These are phyloP conservation scores for Lepraria neglecta DNA, from an alignment of 495 filamentous ascomycete genomes.

Conservation along the genomic window DNA sequence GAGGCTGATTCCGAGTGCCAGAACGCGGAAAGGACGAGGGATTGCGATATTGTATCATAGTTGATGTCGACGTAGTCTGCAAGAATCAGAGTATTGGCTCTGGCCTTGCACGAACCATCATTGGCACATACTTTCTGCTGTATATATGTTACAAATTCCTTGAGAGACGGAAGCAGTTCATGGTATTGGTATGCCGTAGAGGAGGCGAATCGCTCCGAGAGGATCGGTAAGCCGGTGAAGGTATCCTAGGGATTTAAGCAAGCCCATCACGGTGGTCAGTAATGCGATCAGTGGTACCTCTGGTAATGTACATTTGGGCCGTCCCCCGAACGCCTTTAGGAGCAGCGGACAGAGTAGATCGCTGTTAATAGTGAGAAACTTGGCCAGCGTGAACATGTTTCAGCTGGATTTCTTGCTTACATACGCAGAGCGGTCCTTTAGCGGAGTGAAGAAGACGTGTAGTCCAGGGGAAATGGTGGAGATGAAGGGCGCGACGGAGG, in stretches of 20 bases:
- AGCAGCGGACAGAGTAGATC: slow-evolving; percentile 56
- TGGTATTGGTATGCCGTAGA: slow-evolving; percentile 65
- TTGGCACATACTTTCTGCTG: slow-evolving; percentile 48
- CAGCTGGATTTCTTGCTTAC: slow-evolving; percentile 28
- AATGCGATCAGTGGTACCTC: slow-evolving; percentile 35
- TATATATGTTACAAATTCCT: slow-evolving; percentile 51
- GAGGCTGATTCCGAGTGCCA: slow-evolving; percentile 25
- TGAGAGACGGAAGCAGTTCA: slow-evolving; percentile 51
- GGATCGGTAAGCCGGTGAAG: slow-evolving; percentile 58
- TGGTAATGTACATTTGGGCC: slow-evolving; percentile 46
- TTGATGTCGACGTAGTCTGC: slow-evolving; percentile 70
- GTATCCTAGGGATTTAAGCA: slow-evolving; percentile 44
- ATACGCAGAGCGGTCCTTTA: slow-evolving; percentile 36
- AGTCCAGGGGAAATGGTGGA: slow-evolving; percentile 73
- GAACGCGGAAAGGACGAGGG: slow-evolving; percentile 49
- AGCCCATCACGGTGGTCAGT: background rate
- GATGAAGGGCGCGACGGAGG: slow-evolving; percentile 58
- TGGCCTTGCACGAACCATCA: slow-evolving; percentile 36
- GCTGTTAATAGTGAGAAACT: slow-evolving; percentile 30
- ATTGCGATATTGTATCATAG: slow-evolving; percentile 64
- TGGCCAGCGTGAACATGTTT: slow-evolving; percentile 1
- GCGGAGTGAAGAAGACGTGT: slow-evolving; percentile 72
- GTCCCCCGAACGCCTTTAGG: slow-evolving; percentile 52
- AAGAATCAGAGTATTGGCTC: slow-evolving; percentile 36
- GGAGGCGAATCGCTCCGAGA: slow-evolving; percentile 58